Percentiles rank a stretch among this genome's conserved stretches.
These are phyloP conservation scores for Byssochlamys sp. DNA, from an alignment of 2,329 filamentous ascomycete species.

Conservation along the genomic window DNA sequence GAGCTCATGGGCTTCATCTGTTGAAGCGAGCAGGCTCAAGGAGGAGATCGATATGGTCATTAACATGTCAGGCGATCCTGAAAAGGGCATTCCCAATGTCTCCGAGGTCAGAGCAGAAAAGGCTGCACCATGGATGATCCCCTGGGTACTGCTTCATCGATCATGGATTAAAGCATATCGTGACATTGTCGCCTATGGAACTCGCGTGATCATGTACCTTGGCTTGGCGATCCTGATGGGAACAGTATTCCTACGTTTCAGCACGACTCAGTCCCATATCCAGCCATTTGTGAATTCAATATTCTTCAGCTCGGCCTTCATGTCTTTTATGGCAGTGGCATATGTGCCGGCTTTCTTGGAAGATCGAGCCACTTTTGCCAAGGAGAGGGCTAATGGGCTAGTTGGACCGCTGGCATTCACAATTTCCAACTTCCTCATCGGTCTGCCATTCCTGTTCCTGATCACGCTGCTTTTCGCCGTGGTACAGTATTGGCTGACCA, in stretches of 20 bases:
- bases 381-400: conserved; percentile 72
- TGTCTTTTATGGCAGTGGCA: conserved; percentile 73
- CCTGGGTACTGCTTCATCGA: conserved; percentile 61
- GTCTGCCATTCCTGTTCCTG: conserved; percentile 69
- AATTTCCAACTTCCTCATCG: conserved; percentile 71
- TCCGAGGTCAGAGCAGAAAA: conserved; percentile 13
- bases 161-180: conserved; percentile 76
- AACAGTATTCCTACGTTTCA: conserved; percentile 70
- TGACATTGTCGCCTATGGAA: conserved; percentile 74
- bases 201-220: conserved; percentile 73
- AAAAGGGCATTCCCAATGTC: conserved; percentile 17
- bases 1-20: conserved; percentile 46
- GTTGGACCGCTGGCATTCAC: conserved; percentile 66
- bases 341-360: conserved; percentile 79
- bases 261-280: conserved; percentile 60
- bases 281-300: conserved; percentile 76
- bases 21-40: conserved; percentile 24
- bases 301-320: conserved; percentile 64
- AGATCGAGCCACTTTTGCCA: conserved; percentile 61
- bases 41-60: conserved; percentile 15
- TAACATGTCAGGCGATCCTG: conserved; percentile 3
- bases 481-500: conserved; percentile 69
- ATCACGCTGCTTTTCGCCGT: conserved; percentile 67
- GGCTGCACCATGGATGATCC: conserved; percentile 43
- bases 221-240: conserved; percentile 77